Evolutionary conservation across 352 stramenopile species (phyloP).

Genomic region (Phytophthora chlamydospora): DNA sequence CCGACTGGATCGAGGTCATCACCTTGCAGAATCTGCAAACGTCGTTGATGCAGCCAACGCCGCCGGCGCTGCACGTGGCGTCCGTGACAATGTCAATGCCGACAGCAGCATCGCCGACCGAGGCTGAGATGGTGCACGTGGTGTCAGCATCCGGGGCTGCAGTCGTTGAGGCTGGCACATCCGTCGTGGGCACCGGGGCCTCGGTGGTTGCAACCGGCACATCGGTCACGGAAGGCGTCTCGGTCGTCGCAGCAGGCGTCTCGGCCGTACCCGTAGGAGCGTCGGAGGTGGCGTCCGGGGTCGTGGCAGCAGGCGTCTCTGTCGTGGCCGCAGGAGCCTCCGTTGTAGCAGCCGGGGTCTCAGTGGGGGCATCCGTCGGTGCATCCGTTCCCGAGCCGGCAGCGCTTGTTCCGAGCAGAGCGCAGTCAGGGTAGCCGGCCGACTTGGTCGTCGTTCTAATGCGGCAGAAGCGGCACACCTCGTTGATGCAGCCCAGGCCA

Average conservation of each 20-base stretch:
- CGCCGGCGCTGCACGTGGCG: conserved; percentile 30
- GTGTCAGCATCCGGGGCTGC: neutral
- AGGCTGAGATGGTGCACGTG: conserved; percentile 25
- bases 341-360: conserved; percentile 8
- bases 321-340: conserved; percentile 1
- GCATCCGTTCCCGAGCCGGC: conserved; percentile 1
- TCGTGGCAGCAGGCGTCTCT: neutral
- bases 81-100: conserved; percentile 44
- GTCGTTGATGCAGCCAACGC: conserved; percentile 42
- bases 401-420: conserved; percentile 14
- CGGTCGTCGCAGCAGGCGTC: conserved; percentile 9
- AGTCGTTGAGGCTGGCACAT: conserved; percentile 1
- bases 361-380: conserved; percentile 1
- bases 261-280: conserved; percentile 4
- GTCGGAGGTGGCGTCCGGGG: neutral
- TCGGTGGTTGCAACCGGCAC: conserved; percentile 7
- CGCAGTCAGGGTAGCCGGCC: conserved; percentile 16
- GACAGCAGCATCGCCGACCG: conserved; percentile 33
- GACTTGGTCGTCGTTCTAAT: conserved; percentile 30
- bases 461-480: conserved; percentile 37
- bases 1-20: conserved; percentile 29
- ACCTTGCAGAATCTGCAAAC: conserved; percentile 55
- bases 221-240: conserved; percentile 6
- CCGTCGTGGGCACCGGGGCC: neutral
- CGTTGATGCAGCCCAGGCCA: conserved; percentile 35